phyloP scores from a whole-genome alignment of 1,284 basidiomycete genomes.

The Melampsora larici-populina region DNA sequence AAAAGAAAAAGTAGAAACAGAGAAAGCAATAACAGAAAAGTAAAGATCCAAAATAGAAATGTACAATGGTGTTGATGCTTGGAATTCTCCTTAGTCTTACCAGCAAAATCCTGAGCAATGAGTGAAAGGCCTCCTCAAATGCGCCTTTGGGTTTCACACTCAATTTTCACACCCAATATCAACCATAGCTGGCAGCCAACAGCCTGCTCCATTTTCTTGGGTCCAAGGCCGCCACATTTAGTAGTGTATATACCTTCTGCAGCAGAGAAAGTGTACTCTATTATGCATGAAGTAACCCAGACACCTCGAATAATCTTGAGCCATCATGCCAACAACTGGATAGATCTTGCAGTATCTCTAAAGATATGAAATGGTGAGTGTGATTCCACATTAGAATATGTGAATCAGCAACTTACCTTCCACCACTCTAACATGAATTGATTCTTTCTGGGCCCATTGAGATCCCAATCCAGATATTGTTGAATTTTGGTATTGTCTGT shows the following conservation, averaged over 20 bases:
- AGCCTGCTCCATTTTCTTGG: no score
- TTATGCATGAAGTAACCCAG: background rate
- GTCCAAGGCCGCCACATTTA: background rate
- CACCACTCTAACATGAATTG: background rate
- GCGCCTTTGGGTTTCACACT: no score
- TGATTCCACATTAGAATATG: background rate
- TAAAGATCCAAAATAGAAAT: no score
- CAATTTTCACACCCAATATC: no score
- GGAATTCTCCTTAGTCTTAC: no score
- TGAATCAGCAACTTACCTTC: background rate
- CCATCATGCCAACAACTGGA: background rate
- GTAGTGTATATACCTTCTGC: background rate
- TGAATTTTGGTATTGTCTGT: no score
- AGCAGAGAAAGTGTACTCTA: conserved; percentile 5
- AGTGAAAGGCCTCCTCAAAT: no score
- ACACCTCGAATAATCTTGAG: background rate
- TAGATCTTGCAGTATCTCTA: background rate
- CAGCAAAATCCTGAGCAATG: no score
- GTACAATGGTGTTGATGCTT: no score
- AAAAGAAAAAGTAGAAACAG: no score
- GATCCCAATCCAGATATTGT: background rate
- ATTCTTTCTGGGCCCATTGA: background rate
- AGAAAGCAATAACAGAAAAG: no score
- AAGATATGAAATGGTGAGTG: background rate
- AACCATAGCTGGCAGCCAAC: no score